Conservation (phyloP, 345 rosid species). For the Salix suchowensis region DNA sequence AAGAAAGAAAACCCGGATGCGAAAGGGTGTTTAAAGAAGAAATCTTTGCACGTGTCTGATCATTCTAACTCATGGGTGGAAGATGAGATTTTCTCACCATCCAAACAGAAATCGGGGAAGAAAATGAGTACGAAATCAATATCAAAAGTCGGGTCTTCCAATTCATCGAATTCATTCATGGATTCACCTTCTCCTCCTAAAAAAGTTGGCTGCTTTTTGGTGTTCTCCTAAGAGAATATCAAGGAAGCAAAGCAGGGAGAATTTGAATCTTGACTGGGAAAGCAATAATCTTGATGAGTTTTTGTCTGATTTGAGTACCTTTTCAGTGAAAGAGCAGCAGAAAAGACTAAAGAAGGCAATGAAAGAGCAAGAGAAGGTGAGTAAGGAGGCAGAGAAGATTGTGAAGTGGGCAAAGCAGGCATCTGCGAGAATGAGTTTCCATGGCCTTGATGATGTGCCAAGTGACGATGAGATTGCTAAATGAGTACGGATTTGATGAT, state of each 20-base stretch:
- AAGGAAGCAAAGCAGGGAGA: constrained; percentile 29
- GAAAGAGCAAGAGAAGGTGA: constrained; percentile 54
- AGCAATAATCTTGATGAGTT: constrained; percentile 31
- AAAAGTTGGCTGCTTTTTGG: constrained; percentile 57
- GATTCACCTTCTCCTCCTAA: constrained; percentile 53
- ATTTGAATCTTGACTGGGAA: constrained; percentile 31
- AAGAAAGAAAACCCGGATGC: constrained; percentile 14
- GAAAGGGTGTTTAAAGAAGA: constrained; percentile 22
- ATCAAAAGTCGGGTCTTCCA: constrained; percentile 8
- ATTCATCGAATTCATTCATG: constrained; percentile 24
- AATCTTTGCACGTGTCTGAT: constrained; percentile 17
- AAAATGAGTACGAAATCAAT: constrained; percentile 15
- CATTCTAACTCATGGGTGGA: constrained; percentile 7
- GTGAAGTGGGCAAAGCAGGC: constrained; percentile 64
- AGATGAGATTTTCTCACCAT: not conserved
- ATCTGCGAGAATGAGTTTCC: constrained; percentile 37
- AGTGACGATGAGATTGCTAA: constrained; percentile 28
- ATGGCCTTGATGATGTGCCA: constrained; percentile 24
- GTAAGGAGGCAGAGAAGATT: constrained; percentile 63
- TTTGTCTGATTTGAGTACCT: constrained; percentile 40
- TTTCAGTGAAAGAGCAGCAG: constrained; percentile 52
- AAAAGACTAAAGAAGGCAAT: constrained; percentile 57
- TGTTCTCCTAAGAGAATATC: constrained; percentile 50
- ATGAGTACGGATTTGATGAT: not conserved
- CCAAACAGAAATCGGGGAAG: not conserved